A percentile compares a stretch with the other conserved stretches of the same genome.
Conservation (phyloP, 345 rosid genomes). For the Eucalyptus caleyi region DNA sequence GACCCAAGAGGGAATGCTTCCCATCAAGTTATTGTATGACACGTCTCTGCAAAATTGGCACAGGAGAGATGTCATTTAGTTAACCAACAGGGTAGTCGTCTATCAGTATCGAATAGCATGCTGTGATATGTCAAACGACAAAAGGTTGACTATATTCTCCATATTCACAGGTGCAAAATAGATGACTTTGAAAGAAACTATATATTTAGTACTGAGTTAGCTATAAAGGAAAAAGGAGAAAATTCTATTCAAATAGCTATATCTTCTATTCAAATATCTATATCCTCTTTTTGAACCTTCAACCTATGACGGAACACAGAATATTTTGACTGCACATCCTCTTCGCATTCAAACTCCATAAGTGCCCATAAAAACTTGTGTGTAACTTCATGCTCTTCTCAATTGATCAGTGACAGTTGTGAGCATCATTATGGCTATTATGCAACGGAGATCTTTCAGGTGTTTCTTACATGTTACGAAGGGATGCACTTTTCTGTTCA, state of each 20-base stretch:
- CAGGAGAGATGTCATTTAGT: not conserved
- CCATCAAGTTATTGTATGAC: conserved; percentile 61
- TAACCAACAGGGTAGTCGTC: not conserved
- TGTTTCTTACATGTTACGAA: conserved; percentile 39
- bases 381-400: not conserved
- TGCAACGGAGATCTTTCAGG: not conserved
- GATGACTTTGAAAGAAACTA: not conserved
- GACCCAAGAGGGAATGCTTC: conserved; percentile 65
- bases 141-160: not conserved
- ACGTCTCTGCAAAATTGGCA: conserved; percentile 19
- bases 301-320: not conserved
- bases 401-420: not conserved
- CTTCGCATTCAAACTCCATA: not conserved
- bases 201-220: not conserved
- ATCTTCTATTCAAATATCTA: not conserved
- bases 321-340: not conserved
- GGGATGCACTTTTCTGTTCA: conserved; percentile 16
- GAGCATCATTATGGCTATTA: not conserved
- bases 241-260: not conserved
- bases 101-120: not conserved
- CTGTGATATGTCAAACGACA: not conserved
- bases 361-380: not conserved
- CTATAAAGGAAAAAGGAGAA: no score
- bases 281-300: not conserved
- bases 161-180: no score